Conservation (phyloP, 2,329 filamentous ascomycete species). For the Hirsutella rhossiliensis region DNA sequence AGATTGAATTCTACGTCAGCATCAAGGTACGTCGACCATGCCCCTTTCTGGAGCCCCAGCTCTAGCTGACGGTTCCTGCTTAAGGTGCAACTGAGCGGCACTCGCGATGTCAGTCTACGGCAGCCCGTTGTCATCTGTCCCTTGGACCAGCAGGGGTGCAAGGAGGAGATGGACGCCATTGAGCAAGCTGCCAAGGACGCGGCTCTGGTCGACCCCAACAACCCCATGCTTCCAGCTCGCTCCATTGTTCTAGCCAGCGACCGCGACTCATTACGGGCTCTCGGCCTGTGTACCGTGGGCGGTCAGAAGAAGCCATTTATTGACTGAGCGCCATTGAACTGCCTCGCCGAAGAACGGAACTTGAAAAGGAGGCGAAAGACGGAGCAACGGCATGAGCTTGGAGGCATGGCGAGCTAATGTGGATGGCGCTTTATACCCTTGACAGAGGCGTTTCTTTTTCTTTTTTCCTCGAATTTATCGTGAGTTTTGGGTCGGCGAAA, state of each 20-base stretch:
- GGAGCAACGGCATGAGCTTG: background rate
- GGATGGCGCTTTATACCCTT: slow-evolving; percentile 2
- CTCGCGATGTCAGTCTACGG: slow-evolving; percentile 76
- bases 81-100: slow-evolving; percentile 77
- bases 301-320: slow-evolving; percentile 55
- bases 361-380: background rate
- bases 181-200: slow-evolving; percentile 93
- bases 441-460: slow-evolving; percentile 3
- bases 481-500: background rate
- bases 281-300: slow-evolving; percentile 51
- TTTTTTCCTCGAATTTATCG: background rate
- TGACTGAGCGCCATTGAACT: slow-evolving; percentile 27
- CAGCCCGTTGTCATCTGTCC: slow-evolving; percentile 95
- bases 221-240: slow-evolving; percentile 82
- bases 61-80: slow-evolving; percentile 7
- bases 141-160: slow-evolving; percentile 87
- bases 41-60: background rate
- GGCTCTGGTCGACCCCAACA: slow-evolving; percentile 72
- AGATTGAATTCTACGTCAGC: slow-evolving; percentile 92
- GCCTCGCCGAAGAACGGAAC: background rate
- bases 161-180: slow-evolving; percentile 97
- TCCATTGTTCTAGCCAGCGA: slow-evolving; percentile 73
- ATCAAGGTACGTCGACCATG: slow-evolving; percentile 57
- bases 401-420: background rate
- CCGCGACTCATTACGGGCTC: slow-evolving; percentile 46